A percentile compares a stretch with the other conserved stretches of the same genome.
phyloP scores from a whole-genome alignment of 768 basidiomycete species.

The Termitomyces titanicus region DNA sequence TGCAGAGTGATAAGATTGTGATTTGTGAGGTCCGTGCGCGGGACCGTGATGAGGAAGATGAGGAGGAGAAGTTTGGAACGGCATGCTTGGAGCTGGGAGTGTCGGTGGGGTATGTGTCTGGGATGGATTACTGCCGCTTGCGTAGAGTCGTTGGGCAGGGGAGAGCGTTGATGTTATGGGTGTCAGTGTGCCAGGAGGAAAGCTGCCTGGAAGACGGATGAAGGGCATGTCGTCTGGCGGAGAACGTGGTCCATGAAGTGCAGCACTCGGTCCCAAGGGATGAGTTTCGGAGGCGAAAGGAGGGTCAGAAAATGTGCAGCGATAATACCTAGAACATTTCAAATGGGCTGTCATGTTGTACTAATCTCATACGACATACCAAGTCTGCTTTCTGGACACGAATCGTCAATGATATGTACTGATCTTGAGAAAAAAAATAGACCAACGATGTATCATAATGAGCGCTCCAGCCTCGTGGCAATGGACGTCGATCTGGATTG shows the following conservation, averaged over 20 bases:
- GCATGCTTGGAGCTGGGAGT: neutral
- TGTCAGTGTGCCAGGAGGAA: neutral
- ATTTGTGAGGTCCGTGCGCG: neutral
- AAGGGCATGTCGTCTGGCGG: neutral
- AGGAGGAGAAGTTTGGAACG: neutral
- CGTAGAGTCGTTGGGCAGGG: conserved; percentile 17
- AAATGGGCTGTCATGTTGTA: neutral
- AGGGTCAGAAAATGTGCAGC: conserved; percentile 9
- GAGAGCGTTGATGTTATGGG: conserved; percentile 5
- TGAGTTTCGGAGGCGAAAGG: conserved; percentile 12
- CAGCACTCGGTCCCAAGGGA: conserved; percentile 11
- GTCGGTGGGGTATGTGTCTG: conserved; percentile 1
- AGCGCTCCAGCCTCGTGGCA: conserved; percentile 18
- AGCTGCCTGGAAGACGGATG: neutral
- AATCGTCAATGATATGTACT: neutral
- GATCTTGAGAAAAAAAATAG: neutral
- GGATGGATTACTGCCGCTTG: conserved; percentile 6
- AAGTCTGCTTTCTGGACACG: neutral
- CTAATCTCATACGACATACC: neutral
- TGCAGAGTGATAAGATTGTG: conserved; percentile 10
- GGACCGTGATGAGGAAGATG: neutral
- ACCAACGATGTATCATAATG: conserved; percentile 18
- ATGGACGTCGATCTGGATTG: conserved; percentile 16
- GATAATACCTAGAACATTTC: conserved; percentile 14
- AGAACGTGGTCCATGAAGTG: neutral